phyloP scores from a whole-genome alignment of 805 yeast genomes.

The Wickerhamomyces chaumierensis region DNA sequence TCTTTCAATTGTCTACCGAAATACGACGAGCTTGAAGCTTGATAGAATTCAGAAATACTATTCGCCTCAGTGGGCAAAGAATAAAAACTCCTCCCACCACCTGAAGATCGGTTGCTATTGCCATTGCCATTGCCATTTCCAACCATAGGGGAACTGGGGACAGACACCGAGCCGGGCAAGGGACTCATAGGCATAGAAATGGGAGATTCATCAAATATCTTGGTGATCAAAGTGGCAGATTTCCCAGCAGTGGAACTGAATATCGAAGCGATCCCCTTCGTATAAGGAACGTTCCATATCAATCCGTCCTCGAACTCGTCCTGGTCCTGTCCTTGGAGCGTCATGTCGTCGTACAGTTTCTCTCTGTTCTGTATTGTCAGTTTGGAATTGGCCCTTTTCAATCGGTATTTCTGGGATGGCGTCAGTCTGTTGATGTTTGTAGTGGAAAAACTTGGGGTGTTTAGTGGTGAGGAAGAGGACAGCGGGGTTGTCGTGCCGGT shows the following conservation, averaged over 20 bases:
- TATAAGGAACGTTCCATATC: constrained; percentile 44
- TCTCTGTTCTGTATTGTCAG: constrained; percentile 24
- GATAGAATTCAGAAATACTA: constrained; percentile 15
- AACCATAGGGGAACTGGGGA: constrained; percentile 1
- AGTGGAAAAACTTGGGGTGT: constrained; percentile 2
- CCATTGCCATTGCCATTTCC: too few relatives aligned
- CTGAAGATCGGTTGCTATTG: not conserved
- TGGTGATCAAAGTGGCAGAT: constrained; percentile 12
- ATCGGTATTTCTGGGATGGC: constrained; percentile 30
- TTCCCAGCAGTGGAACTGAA: constrained; percentile 17
- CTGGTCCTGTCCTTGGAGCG: constrained; percentile 16
- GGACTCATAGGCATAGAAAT: constrained; percentile 34
- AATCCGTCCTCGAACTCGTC: constrained; percentile 29
- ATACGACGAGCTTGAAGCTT: constrained; percentile 10
- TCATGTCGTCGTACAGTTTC: constrained; percentile 26
- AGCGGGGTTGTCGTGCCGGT: not conserved
- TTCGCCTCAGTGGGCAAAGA: constrained; percentile 14
- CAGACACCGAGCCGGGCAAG: constrained; percentile 27
- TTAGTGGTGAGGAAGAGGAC: not conserved
- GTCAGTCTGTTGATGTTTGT: constrained; percentile 20
- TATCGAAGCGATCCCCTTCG: constrained; percentile 18
- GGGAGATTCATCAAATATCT: constrained; percentile 13
- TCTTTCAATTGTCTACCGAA: constrained; percentile 8
- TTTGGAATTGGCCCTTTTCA: constrained; percentile 27
- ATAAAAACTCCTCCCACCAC: constrained; percentile 5